Evolutionary conservation across 164 flowering plant species (phyloP), one percentile per base, ranked within the genome.

Genomic region (Chimonanthus praecox): DNA sequence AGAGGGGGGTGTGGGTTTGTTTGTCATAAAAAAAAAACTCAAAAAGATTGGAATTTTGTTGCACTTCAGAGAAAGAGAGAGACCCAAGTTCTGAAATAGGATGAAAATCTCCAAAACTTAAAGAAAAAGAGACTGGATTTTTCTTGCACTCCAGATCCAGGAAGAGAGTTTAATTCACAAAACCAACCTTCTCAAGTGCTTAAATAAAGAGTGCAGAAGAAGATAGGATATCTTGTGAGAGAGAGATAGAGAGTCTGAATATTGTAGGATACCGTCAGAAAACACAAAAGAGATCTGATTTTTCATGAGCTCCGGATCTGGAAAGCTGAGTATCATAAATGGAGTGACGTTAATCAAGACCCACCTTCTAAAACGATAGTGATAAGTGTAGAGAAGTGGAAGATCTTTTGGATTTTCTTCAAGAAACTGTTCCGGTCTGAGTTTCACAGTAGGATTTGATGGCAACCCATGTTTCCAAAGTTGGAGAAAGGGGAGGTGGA

Each of bases 71-170:
- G 44, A 65, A 44, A 33, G 5, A 21, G 47, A n/a, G 48, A 75
- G 77, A 49, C 63, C 9, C 78, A 58, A 21, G 47, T 70, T 70
- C 33, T 49, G 45, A 63, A 70, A 45, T 10, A 49, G 64, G 46
- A 66, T 33, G 21, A 54, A 70, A 64, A 20, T 8, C 9, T 5
- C 49, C 44, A 64, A 66, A 45, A 3, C 49, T 10, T 16, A 46
- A 66, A 66, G 3, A 63, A 11, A 46, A 66, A 66, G 3, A 63
- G 46, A 63, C 11, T 33, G 3, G 66, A 63, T 7, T 33, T 63
- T 63, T 63, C 66, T 5, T 16, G 58, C 5, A 33, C 65, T 67
- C 18, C 13, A 33, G 72, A 72, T 76, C 60, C 45, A 33, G 66
- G 8, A 58, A 67, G 63, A 20, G 10, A 50, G 63, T 33, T 10